phyloP scores from a whole-genome alignment of 2,329 filamentous ascomycete genomes.

The Ciborinia camelliae region DNA sequence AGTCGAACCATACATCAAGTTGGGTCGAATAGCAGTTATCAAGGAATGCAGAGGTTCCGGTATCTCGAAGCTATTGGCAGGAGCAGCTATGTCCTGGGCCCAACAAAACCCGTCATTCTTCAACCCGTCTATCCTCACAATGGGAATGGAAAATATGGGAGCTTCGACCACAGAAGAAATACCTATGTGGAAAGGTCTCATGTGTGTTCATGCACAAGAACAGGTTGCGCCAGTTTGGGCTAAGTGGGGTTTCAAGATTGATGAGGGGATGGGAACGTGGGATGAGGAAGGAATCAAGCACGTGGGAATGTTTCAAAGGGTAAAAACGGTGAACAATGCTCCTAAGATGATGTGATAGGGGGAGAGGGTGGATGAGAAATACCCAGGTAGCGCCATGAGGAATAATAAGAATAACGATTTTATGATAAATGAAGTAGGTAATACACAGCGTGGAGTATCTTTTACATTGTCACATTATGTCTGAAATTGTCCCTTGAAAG shows the following conservation, averaged over 20 bases:
- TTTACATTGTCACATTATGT: neutral
- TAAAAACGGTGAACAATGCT: constrained; percentile 38
- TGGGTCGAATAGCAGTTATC: constrained; percentile 73
- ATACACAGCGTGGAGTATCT: neutral
- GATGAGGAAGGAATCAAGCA: constrained; percentile 81
- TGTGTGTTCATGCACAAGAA: constrained; percentile 78
- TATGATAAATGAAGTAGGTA: too few species aligned
- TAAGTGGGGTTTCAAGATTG: constrained; percentile 68
- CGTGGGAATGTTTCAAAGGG: constrained; percentile 72
- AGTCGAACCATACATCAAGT: constrained; percentile 73
- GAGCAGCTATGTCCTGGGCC: constrained; percentile 65
- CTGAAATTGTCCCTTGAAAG: neutral
- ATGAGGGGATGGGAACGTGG: constrained; percentile 74
- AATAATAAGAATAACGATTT: neutral
- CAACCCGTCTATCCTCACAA: constrained; percentile 43
- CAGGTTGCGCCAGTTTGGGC: constrained; percentile 62
- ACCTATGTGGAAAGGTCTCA: constrained; percentile 67
- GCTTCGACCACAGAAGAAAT: constrained; percentile 41
- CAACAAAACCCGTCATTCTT: constrained; percentile 56
- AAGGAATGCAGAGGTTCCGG: constrained; percentile 51
- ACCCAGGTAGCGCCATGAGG: neutral
- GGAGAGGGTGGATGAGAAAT: neutral
- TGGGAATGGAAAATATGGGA: constrained; percentile 45
- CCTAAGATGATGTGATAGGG: neutral
- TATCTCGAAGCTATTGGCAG: constrained; percentile 63